These are phyloP conservation scores for Aureobasidium musti DNA, from an alignment of 2,329 filamentous ascomycete species.

Conservation along the genomic window DNA sequence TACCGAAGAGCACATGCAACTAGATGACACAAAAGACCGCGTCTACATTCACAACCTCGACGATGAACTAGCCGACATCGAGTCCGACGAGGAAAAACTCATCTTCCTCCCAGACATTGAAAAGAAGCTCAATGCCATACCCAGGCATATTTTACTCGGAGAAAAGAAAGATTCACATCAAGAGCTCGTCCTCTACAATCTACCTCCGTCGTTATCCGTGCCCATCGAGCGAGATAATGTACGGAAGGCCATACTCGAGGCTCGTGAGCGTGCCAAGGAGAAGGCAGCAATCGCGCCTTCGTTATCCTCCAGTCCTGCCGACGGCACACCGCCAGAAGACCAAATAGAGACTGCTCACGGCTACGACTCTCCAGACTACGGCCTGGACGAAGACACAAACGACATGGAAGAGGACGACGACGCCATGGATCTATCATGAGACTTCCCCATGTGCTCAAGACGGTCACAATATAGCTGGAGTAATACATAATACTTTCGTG, in stretches of 20 bases:
- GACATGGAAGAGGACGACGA: constrained; percentile 53
- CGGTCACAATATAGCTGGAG: too few relatives aligned
- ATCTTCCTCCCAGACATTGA: constrained; percentile 85
- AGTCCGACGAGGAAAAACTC: constrained; percentile 62
- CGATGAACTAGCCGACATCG: constrained; percentile 74
- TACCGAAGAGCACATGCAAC: constrained; percentile 68
- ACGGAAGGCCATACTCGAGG: constrained; percentile 79
- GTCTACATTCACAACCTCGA: constrained; percentile 92
- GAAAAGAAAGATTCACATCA: constrained; percentile 55
- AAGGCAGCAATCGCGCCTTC: constrained; percentile 39
- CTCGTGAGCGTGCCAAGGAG: constrained; percentile 67
- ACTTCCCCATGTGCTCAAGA: too few relatives aligned
- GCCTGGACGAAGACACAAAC: constrained; percentile 34
- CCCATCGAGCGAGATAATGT: constrained; percentile 73
- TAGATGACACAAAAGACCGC: constrained; percentile 84
- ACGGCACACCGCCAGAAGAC: constrained; percentile 27
- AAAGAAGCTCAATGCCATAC: constrained; percentile 71
- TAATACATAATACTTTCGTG: too few relatives aligned
- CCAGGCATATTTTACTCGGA: constrained; percentile 63
- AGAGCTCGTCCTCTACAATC: constrained; percentile 76
- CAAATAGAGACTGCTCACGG: constrained; percentile 41
- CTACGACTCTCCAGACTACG: constrained; percentile 29
- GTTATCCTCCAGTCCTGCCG: not conserved
- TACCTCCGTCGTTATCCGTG: constrained; percentile 74
- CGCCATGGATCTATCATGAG: constrained; percentile 61